These are phyloP conservation scores for Harringtonia lauricola DNA, from an alignment of 2,329 filamentous ascomycete species.

Conservation along the genomic window DNA sequence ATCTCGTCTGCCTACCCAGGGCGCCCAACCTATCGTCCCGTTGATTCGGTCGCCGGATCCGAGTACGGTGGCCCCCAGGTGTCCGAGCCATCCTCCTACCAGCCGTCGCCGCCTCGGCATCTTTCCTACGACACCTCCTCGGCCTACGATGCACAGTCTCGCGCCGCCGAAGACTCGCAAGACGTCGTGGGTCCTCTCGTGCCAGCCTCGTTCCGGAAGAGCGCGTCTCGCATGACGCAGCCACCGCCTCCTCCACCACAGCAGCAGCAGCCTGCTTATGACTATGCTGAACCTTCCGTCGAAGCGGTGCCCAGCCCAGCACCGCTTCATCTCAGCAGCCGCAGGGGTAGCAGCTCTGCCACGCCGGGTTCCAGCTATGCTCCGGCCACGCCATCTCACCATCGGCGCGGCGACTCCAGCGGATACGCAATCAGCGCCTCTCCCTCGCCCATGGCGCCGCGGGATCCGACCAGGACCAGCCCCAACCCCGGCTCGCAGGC, in stretches of 20 bases:
- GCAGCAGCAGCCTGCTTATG: not conserved
- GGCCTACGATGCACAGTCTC: conserved; percentile 35
- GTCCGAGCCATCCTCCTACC: conserved; percentile 16
- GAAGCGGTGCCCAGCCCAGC: conserved; percentile 29
- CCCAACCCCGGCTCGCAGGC: not conserved
- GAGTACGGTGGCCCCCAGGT: conserved; percentile 14
- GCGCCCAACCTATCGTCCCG: conserved; percentile 39
- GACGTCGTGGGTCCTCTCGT: conserved; percentile 30
- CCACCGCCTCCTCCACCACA: conserved; percentile 4
- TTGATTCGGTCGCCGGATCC: conserved; percentile 27
- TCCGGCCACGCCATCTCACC: conserved; percentile 7
- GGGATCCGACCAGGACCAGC: conserved; percentile 1
- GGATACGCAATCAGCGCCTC: conserved; percentile 1
- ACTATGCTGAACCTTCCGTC: conserved; percentile 22
- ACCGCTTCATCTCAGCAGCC: conserved; percentile 30
- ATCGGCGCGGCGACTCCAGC: conserved; percentile 4
- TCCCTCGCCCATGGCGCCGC: conserved; percentile 5
- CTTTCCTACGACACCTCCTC: conserved; percentile 42
- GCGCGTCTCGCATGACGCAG: conserved; percentile 14
- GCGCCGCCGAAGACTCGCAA: conserved; percentile 53
- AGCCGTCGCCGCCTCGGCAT: conserved; percentile 30
- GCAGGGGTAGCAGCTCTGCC: conserved; percentile 16
- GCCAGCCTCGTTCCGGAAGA: conserved; percentile 15
- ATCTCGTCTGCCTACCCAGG: conserved; percentile 36
- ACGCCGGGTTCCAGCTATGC: conserved; percentile 15